Evolutionary conservation across 257 asterid genomes (phyloP).

Genomic region (Rehmannia glutinosa): DNA sequence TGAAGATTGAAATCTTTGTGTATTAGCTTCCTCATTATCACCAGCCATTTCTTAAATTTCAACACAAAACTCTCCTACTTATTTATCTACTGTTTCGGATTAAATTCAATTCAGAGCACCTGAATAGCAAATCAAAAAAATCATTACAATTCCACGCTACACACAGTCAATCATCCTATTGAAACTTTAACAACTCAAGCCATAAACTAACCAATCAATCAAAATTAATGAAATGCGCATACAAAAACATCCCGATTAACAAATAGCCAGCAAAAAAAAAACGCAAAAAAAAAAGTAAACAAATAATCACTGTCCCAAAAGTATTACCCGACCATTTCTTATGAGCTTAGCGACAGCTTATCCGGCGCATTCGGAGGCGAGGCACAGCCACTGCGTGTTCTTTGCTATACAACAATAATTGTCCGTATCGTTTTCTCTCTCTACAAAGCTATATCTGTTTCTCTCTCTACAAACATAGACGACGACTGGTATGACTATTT

Average conservation of each 20-base stretch:
- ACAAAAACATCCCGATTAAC: constrained; percentile 13
- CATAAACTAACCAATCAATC: constrained; percentile 1
- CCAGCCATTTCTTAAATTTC: constrained; percentile 55
- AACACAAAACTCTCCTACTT: constrained; percentile 1
- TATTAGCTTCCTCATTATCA: constrained; percentile 50
- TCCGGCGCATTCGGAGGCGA: constrained; percentile 35
- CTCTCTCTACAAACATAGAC: constrained; percentile 26
- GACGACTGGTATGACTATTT: constrained; percentile 36
- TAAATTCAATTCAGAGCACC: constrained; percentile 19
- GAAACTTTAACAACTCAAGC: constrained; percentile 3
- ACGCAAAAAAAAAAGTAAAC: not conserved
- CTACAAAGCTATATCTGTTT: not conserved
- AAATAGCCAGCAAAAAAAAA: not conserved
- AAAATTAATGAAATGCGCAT: constrained; percentile 7
- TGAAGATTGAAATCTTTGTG: constrained; percentile 74
- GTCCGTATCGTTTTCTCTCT: constrained; percentile 20
- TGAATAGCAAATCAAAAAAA: constrained; percentile 12
- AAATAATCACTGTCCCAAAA: not conserved
- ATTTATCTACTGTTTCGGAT: not conserved
- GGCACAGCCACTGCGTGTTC: constrained; percentile 18
- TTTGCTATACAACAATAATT: not conserved
- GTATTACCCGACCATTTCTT: constrained; percentile 4
- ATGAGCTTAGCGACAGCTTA: constrained; percentile 19
- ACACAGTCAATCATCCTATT: not conserved
- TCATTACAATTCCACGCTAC: constrained; percentile 2